Evolutionary conservation across 164 flowering plant species (phyloP).

Genomic region (Stephania japonica): DNA sequence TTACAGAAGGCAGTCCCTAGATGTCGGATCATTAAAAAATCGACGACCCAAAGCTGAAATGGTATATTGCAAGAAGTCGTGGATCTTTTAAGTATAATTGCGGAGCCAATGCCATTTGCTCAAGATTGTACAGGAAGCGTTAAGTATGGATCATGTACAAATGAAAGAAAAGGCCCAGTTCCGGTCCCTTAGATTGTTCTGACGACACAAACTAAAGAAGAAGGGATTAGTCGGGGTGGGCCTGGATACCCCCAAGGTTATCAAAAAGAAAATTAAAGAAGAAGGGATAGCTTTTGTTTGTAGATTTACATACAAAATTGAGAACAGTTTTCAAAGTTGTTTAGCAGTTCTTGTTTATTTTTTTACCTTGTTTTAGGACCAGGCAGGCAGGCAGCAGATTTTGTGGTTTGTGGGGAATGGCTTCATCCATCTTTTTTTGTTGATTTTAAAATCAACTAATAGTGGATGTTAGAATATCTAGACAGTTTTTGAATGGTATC

Average conservation of each 20-base stretch:
- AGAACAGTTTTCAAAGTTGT: neutral
- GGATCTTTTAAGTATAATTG: neutral
- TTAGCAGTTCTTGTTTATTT: too few relatives aligned
- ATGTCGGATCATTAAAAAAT: neutral
- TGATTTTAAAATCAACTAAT: neutral
- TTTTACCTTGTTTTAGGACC: neutral
- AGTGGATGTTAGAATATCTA: neutral
- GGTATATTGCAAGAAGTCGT: neutral
- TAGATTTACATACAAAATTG: neutral
- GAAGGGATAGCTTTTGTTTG: neutral
- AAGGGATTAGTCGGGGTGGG: too few relatives aligned
- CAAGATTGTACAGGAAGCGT: conserved; percentile 5
- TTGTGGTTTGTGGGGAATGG: neutral
- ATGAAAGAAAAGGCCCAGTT: neutral
- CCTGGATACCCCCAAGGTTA: too few relatives aligned
- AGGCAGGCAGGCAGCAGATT: neutral
- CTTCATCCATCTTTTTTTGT: neutral
- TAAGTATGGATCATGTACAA: conserved; percentile 6
- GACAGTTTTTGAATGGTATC: neutral
- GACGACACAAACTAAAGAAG: neutral
- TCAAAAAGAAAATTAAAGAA: neutral
- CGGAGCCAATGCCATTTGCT: neutral
- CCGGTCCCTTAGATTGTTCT: neutral
- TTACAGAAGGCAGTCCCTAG: conserved; percentile 13
- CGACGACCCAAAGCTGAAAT: neutral